These are phyloP conservation scores for Leccinum imitatum DNA, from an alignment of 768 basidiomycete species.

Conservation along the genomic window DNA sequence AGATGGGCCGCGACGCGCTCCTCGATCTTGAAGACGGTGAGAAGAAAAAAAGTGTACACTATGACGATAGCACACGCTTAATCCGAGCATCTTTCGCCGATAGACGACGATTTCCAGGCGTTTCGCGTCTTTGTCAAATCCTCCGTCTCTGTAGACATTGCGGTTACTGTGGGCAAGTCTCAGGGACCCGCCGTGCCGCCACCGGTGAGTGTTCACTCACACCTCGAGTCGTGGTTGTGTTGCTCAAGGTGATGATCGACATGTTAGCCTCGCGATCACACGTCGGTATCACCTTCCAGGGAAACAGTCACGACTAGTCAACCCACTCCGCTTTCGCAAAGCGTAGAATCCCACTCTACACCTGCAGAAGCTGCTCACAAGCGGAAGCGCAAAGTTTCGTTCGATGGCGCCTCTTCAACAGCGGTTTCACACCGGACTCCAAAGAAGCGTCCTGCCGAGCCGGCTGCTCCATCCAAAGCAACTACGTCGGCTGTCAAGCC, in stretches of 20 bases:
- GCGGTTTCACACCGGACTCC: background rate
- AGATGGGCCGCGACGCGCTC: conserved; percentile 50
- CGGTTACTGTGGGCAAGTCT: conserved; percentile 24
- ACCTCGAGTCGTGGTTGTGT: background rate
- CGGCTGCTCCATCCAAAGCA: background rate
- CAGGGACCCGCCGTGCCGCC: conserved; percentile 1
- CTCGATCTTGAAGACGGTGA: conserved; percentile 80
- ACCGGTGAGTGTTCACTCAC: conserved; percentile 8
- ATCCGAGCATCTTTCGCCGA: background rate
- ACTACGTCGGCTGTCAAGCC: background rate
- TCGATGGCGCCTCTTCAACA: background rate
- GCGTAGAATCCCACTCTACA: background rate
- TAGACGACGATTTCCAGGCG: conserved; percentile 81
- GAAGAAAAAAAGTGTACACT: background rate
- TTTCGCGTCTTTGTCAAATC: conserved; percentile 50
- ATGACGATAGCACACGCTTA: conserved; percentile 4
- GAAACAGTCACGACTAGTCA: background rate
- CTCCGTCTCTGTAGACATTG: conserved; percentile 39
- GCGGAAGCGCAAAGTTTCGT: conserved; percentile 28
- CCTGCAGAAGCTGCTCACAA: conserved; percentile 10
- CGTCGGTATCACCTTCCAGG: background rate
- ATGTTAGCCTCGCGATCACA: background rate
- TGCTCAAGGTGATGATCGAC: background rate
- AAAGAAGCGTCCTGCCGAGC: background rate
- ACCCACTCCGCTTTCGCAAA: background rate